Evolutionary conservation across 2,329 filamentous ascomycete species (phyloP).

Genomic region (Fusarium paranaense): DNA sequence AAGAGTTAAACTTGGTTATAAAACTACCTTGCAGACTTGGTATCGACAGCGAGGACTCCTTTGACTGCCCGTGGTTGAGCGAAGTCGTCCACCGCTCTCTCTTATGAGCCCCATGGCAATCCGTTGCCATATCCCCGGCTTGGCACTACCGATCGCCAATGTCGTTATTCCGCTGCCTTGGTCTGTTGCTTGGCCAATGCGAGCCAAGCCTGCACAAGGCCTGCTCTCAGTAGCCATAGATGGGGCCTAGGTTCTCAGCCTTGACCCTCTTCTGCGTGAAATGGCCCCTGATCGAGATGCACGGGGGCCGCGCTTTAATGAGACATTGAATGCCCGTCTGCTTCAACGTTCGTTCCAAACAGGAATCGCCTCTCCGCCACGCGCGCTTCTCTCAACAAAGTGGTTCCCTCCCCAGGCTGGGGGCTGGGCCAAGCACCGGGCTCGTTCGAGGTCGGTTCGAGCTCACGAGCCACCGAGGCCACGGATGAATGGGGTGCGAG

Average conservation of each 20-base stretch:
- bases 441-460: neutral
- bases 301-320: slow-evolving; percentile 8
- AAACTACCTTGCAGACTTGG: neutral
- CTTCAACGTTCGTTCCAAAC: neutral
- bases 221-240: neutral
- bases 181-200: slow-evolving; percentile 27
- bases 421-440: slow-evolving; percentile 6
- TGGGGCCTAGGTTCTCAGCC: slow-evolving; percentile 18
- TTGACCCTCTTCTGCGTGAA: neutral
- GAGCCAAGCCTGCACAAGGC: slow-evolving; percentile 27
- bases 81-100: slow-evolving; percentile 12
- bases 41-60: neutral
- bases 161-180: slow-evolving; percentile 31
- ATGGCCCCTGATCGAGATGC: slow-evolving; percentile 30
- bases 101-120: slow-evolving; percentile 16
- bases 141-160: slow-evolving; percentile 31
- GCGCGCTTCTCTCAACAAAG: slow-evolving; percentile 1
- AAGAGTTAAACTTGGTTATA: neutral
- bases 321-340: slow-evolving; percentile 2
- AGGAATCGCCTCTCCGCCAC: neutral
- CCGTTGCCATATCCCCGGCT: slow-evolving; percentile 39
- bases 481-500: neutral
- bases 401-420: neutral
- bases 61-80: neutral
- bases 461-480: neutral